Conservation (phyloP, 306 rosid genomes). For the Acacia acuminata region DNA sequence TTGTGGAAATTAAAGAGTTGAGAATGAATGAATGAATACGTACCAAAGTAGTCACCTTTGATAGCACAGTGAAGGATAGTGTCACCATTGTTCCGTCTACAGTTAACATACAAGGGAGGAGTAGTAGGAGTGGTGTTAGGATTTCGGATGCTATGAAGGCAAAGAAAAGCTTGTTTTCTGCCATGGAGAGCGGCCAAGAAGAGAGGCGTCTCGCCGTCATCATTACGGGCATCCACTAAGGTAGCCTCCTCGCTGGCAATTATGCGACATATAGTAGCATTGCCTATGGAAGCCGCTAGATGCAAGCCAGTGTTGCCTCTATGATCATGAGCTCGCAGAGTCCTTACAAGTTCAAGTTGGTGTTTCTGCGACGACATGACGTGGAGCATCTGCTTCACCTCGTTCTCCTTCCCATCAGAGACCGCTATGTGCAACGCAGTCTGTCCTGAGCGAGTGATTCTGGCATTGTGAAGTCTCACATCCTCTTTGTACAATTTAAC, state of each 20-base stretch:
- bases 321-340: conserved; percentile 2
- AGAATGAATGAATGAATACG: neutral
- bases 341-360: neutral
- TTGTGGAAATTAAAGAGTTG: neutral
- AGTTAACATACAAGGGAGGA: neutral
- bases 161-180: neutral
- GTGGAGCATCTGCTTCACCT: conserved; percentile 9
- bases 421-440: conserved; percentile 59
- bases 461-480: neutral
- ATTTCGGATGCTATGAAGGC: neutral
- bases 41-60: neutral
- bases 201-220: neutral
- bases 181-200: neutral
- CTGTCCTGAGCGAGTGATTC: conserved; percentile 24
- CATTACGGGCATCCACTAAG: neutral
- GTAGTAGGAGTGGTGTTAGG: neutral
- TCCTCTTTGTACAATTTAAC: neutral
- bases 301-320: conserved; percentile 49
- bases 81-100: neutral
- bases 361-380: neutral
- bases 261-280: neutral
- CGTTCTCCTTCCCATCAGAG: conserved; percentile 34
- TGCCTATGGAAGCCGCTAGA: conserved; percentile 42
- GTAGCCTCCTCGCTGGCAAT: conserved; percentile 21
- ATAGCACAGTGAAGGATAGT: neutral